Evolutionary conservation across 2,329 filamentous ascomycete species (phyloP).

Genomic region (Colletotrichum graminicola): DNA sequence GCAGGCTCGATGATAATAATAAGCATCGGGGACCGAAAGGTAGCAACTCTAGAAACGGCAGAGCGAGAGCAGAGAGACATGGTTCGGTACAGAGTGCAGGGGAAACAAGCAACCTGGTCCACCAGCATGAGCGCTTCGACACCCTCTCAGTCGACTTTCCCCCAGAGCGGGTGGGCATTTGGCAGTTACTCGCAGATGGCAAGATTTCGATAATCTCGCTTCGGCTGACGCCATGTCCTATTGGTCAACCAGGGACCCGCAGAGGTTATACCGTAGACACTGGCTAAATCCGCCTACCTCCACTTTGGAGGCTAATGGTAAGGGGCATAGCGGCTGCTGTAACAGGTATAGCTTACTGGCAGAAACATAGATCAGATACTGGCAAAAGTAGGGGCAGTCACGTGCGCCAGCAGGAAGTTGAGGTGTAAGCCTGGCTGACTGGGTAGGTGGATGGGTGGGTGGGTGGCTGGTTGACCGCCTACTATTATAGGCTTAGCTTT

Average conservation of each 20-base stretch:
- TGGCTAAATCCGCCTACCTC: no score
- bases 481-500: no score
- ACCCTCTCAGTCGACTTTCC: slow-evolving; percentile 7
- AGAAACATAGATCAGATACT: no score
- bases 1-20: slow-evolving; percentile 33
- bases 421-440: no score
- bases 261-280: no score
- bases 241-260: slow-evolving; percentile 31
- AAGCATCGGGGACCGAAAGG: slow-evolving; percentile 31
- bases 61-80: slow-evolving; percentile 7
- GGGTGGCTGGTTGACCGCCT: no score
- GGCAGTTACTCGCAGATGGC: slow-evolving; percentile 34
- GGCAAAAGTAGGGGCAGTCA: no score
- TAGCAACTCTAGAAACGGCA: slow-evolving; percentile 9
- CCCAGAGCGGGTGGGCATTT: background rate
- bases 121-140: slow-evolving; percentile 26
- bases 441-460: no score
- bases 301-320: no score
- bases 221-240: slow-evolving; percentile 29
- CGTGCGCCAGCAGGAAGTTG: no score
- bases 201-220: slow-evolving; percentile 46
- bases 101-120: slow-evolving; percentile 12
- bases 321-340: no score
- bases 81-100: slow-evolving; percentile 2
- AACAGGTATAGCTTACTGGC: no score